Evolutionary conservation across 108 stramenopile genomes (phyloP).

Genomic region (Aurantiochytrium sp.): DNA sequence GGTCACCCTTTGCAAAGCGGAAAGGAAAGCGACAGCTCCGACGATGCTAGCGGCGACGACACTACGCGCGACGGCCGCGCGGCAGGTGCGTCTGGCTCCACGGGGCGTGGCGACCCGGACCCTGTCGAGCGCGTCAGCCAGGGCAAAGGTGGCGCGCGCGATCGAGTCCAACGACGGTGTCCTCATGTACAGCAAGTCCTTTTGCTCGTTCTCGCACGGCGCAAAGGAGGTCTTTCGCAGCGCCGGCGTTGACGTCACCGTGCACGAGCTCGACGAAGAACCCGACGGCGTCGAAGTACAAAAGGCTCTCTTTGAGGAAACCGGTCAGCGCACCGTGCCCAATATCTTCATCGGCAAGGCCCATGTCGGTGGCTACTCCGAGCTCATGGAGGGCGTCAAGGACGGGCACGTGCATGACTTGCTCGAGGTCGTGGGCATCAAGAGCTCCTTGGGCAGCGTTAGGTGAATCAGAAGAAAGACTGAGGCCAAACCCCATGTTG

Average conservation of each 20-base stretch:
- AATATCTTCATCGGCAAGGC: slow-evolving; percentile 74
- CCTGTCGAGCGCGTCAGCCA: not conserved
- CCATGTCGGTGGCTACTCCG: slow-evolving; percentile 59
- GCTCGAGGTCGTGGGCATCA: not conserved
- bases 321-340: slow-evolving; percentile 75
- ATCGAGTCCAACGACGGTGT: not conserved
- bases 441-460: not conserved
- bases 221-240: not conserved
- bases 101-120: not conserved
- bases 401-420: not conserved
- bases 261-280: slow-evolving; percentile 49
- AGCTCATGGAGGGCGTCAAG: not conserved
- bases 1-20: no score
- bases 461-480: no score
- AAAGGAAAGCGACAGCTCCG: no score
- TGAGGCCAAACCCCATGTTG: no score
- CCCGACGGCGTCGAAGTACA: slow-evolving; percentile 44
- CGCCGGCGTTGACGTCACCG: not conserved
- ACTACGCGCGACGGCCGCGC: not conserved
- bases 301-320: slow-evolving; percentile 47
- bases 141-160: not conserved
- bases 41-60: not conserved
- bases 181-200: not conserved
- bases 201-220: not conserved
- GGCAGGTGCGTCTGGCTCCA: not conserved